Base-by-base conservation (phyloP, 2,329 filamentous ascomycete genomes). In the Trichoderma aggressivum region DNA sequence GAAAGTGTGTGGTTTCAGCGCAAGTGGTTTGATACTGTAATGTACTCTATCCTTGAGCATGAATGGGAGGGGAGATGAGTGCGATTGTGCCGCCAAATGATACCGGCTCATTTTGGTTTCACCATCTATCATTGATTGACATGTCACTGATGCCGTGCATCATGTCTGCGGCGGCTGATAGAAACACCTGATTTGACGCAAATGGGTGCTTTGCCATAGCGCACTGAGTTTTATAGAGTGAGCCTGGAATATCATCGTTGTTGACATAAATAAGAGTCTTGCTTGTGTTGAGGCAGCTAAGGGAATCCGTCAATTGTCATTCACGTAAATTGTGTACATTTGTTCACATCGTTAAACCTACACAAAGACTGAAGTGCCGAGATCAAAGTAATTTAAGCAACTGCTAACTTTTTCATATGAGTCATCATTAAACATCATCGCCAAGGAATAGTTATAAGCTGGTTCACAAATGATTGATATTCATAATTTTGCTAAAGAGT, bases 381-480 rank as follows among this genome's bases (percentile, higher is more conserved):
- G 39, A 43, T 43, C 34, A 36, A 36, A 36, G 5, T 3, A n/a
- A 43, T 1, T 43, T n/a, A 7, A 10, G 39, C 18, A 7, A 39
- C 7, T 39, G 39, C 7, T 3, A 43, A 43, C 18, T 43, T 43
- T 43, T 3, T 5, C 39, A 3, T 5, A n/a, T 7, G 1, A 2
- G 7, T n/a, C 39, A 43, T 7, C 16, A 43, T 43, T 1, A 43
- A 0, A 43, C 0, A n/a, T 43, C 1, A 43, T 16, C 7, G n/a
- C 39, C 3, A 43, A 7, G 0, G 16, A 5, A 4, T n/a, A 43
- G 1, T 1, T 3, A n/a, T 0, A 39, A 39, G 36, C 4, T 18
- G 0, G 39, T 43, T 43, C 0, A n/a, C 2, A 10, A 43, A 43
- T 43, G 18, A 43, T 0, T 10, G 18, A n/a, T n/a, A 18, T 43